Evolutionary conservation across 2,329 filamentous ascomycete genomes (phyloP), one percentile per base, ranked within the genome.

Genomic region (Gyromitra esculenta): DNA sequence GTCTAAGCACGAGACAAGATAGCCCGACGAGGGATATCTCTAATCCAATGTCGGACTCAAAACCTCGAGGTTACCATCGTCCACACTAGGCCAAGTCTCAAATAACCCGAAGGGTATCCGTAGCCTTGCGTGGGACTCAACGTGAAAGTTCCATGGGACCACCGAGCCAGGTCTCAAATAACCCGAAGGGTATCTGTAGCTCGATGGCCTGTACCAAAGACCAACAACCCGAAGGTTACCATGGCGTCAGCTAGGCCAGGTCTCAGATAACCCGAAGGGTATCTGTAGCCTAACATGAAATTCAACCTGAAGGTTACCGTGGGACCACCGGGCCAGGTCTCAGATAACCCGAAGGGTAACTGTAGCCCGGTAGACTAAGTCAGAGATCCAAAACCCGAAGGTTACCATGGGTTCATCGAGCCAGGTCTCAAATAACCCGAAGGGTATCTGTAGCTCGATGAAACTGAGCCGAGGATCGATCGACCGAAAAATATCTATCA

Each of bases 101-200:
- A 45, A 45, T 45, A 45, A 45, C 43, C 43, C 43, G 43, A 45
- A 45, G 43, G 43, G 43, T 45, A 45, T 9, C 15, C 13, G 43
- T 45, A 45, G 43, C 43, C 43, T 15, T 13, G 43, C 43, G 11
- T 15, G 43, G 15, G 5, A 45, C 11, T 45, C 43, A 45, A 45
- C 43, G 3, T 5, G 43, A 45, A 45, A 15, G 43, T 45, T 45
- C 43, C 43, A 45, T 45, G 11, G 43, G 43, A 11, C 15, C 43
- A 45, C 43, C 43, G 15, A 15, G 43, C 43, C 11, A 45, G 43
- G 43, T 13, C 43, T 65, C 62, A 39, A 25, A 65, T 18, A 52
- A 65, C 43, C 43, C 62, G 62, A 65, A 50, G 25, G 43, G 43
- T 52, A 52, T n/a, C 45, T 52, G 62, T 65, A 35, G 43, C 62